A percentile compares a stretch with the other conserved stretches of the same genome.
Conservation (phyloP, 2,329 filamentous ascomycete genomes). For the Nemania sp. region DNA sequence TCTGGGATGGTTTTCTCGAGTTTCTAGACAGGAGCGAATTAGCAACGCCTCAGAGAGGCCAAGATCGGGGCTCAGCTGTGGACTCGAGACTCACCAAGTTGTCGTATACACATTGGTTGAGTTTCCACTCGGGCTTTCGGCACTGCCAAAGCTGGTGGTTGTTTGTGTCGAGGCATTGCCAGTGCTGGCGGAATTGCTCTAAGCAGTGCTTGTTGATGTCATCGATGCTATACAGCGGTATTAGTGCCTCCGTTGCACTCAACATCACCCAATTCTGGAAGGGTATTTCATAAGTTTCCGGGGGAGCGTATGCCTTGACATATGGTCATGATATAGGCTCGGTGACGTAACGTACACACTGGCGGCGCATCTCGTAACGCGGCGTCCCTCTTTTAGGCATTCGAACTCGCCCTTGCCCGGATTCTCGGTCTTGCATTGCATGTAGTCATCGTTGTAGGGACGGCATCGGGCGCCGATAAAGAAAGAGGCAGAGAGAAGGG, state of each 20-base stretch:
- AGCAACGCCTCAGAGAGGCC: too few relatives aligned
- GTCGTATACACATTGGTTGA: constrained; percentile 95
- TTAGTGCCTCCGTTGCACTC: too few relatives aligned
- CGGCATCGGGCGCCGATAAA: constrained; percentile 97
- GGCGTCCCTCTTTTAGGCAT: constrained; percentile 93
- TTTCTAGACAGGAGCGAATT: constrained; percentile 64
- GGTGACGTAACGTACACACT: constrained; percentile 81
- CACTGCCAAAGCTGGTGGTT: constrained; percentile 99
- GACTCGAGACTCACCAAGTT: constrained; percentile 69
- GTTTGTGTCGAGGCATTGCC: constrained; percentile 93
- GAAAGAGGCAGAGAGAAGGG: constrained; percentile 87
- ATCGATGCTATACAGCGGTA: constrained; percentile 81
- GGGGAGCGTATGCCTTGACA: neutral
- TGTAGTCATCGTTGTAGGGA: constrained; percentile 97
- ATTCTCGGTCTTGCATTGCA: constrained; percentile 98
- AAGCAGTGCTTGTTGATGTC: constrained; percentile 97
- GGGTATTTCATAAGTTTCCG: neutral
- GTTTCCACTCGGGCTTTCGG: constrained; percentile 79
- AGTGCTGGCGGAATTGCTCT: constrained; percentile 87
- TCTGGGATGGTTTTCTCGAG: constrained; percentile 81
- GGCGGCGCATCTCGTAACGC: constrained; percentile 93
- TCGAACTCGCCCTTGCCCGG: constrained; percentile 89
- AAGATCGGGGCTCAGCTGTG: too few relatives aligned
- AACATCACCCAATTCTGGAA: neutral
- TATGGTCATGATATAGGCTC: neutral